Evolutionary conservation across 495 filamentous ascomycete genomes (phyloP).

Genomic region (Penicillium manginii): DNA sequence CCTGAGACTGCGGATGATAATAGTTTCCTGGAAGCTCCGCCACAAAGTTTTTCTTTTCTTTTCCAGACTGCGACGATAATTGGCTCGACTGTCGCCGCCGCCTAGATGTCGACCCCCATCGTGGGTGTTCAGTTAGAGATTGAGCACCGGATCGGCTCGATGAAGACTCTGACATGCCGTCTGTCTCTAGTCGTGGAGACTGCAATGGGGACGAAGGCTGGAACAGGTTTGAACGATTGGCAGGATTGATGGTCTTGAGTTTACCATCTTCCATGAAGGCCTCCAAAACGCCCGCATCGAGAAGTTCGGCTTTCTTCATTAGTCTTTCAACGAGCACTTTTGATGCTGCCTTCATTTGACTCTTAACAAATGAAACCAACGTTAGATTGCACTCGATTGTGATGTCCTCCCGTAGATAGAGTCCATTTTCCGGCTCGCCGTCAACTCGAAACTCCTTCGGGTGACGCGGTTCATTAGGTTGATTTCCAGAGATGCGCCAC

Average conservation of each 20-base stretch:
- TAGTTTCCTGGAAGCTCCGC: constrained; percentile 19
- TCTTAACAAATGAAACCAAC: constrained; percentile 72
- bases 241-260: constrained; percentile 34
- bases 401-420: constrained; percentile 78
- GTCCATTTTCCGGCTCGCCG: constrained; percentile 56
- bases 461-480: constrained; percentile 64
- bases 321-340: constrained; percentile 66
- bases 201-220: neutral
- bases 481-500: constrained; percentile 62
- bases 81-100: neutral
- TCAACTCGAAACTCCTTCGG: constrained; percentile 58
- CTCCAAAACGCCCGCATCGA: constrained; percentile 34
- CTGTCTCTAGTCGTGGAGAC: neutral
- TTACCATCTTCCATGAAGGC: constrained; percentile 32
- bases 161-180: neutral
- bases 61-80: neutral
- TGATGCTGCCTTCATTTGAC: constrained; percentile 73
- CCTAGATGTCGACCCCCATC: constrained; percentile 1
- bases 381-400: constrained; percentile 77
- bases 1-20: constrained; percentile 1
- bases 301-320: constrained; percentile 58
- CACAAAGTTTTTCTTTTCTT: neutral
- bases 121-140: constrained; percentile 1
- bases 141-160: neutral
- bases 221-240: constrained; percentile 18